phyloP scores from a whole-genome alignment of 495 filamentous ascomycete species.

The Tuber indicum region DNA sequence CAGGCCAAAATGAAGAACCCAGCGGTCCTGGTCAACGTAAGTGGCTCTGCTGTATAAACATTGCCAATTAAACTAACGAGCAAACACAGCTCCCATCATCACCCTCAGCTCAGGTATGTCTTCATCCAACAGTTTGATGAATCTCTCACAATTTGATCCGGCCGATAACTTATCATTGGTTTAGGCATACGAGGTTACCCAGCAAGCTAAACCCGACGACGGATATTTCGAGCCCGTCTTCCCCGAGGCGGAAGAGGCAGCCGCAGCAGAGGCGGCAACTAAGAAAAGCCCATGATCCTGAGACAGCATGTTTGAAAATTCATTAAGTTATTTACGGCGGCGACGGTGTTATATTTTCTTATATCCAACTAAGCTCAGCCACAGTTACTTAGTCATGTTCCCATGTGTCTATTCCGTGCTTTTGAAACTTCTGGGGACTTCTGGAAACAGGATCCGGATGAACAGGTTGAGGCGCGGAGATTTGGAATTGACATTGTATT shows the following conservation, averaged over 20 bases:
- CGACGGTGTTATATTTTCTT: background rate
- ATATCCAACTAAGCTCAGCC: background rate
- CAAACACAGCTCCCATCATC: constrained; percentile 20
- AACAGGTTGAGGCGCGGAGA: background rate
- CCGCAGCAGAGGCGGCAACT: background rate
- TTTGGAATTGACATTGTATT: background rate
- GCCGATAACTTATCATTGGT: background rate
- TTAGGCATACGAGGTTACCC: constrained; percentile 26
- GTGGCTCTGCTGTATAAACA: background rate
- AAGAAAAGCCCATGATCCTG: background rate
- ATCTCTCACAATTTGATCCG: background rate
- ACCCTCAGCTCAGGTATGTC: constrained; percentile 24
- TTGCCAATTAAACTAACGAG: constrained; percentile 3
- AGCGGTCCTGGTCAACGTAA: constrained; percentile 25
- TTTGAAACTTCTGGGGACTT: background rate
- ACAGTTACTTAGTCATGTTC: background rate
- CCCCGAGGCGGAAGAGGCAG: constrained; percentile 11
- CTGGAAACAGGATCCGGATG: background rate
- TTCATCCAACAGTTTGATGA: background rate
- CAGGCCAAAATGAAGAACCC: constrained; percentile 24
- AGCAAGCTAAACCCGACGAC: constrained; percentile 10
- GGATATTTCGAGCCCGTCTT: constrained; percentile 19
- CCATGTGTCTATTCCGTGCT: background rate
- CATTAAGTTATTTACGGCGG: background rate
- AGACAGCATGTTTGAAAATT: background rate